Base-by-base conservation (phyloP, 164 flowering plant species). In the Saururus chinensis region DNA sequence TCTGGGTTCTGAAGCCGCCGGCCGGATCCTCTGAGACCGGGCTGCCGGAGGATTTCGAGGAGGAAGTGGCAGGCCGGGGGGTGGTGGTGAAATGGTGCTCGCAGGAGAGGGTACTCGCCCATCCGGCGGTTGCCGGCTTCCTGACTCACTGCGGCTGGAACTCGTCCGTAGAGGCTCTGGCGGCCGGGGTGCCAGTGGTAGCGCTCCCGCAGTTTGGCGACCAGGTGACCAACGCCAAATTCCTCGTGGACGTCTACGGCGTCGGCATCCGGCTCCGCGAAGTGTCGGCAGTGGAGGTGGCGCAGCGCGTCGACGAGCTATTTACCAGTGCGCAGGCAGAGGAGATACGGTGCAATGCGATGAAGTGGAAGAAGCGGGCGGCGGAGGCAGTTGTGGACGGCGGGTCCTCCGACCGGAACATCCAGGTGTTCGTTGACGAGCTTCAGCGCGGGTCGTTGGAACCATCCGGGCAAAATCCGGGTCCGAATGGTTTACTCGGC, bases 111-210 rank as follows among this genome's bases (percentile, higher is more conserved):
- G 92, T 88, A 1, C 58, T 89, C 26, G 66, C 68, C 6, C 96
- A 89, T 67, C 77, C 83, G 1, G 75, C 93, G 1, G 69, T 81
- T 8, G 80, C 84, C 0, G 83, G 86, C 56, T 85, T 85, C 59
- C 55, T 86, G 61, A 84, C 87, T 0, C 96, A 89, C 67, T 89
- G 96, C 53, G 96, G 93, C 0, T 89, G 96, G 96, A 86, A 86
- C 70, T 89, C 96, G 8, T 56, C 87, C 0, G 54, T 82, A 77
- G 96, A 89, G 74, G 70, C 79, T 3, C 57, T 85, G 13, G 19
- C 79, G 9, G 74, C 71, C 0, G 91, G 93, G 6, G 69, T 83
- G 25, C 89, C 89, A 11, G 75, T 87, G 40, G 66, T 82, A 42
- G 75, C 77, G 10, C 79, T 81, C 57, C 93, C 93, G 0, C 81